Conservation (phyloP, 176 grass and related monocot species). For the Olyra latifolia region DNA sequence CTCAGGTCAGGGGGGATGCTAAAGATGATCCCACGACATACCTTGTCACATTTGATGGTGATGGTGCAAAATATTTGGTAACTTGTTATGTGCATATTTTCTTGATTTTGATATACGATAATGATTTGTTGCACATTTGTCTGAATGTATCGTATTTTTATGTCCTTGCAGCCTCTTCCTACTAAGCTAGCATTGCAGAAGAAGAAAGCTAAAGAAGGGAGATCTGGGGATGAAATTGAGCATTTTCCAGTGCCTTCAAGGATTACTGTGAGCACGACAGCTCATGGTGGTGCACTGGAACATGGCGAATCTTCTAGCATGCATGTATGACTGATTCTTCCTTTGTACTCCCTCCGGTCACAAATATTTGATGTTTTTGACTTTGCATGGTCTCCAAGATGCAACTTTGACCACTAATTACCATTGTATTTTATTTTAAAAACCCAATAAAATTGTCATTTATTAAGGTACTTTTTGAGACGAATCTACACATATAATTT, state of each 20-base stretch:
- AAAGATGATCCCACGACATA: slow-evolving; percentile 91
- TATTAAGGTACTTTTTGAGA: too few species aligned
- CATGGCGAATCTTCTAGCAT: slow-evolving; percentile 67
- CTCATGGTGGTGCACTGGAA: slow-evolving; percentile 58
- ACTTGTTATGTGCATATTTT: slow-evolving; percentile 20
- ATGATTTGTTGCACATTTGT: slow-evolving; percentile 22
- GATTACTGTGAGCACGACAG: slow-evolving; percentile 70
- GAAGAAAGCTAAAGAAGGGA: slow-evolving; percentile 95
- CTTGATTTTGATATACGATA: slow-evolving; percentile 6
- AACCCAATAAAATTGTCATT: too few species aligned
- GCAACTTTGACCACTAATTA: too few species aligned
- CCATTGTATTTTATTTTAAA: too few species aligned
- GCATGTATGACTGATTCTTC: slow-evolving; percentile 56
- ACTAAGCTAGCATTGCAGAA: slow-evolving; percentile 96
- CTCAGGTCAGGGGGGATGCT: slow-evolving; percentile 82
- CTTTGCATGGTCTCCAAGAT: too few species aligned
- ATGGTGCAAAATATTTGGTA: slow-evolving; percentile 96
- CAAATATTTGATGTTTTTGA: too few species aligned
- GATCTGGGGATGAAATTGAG: slow-evolving; percentile 80
- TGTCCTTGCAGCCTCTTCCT: slow-evolving; percentile 75
- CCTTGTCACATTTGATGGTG: slow-evolving; percentile 79
- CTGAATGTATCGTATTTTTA: slow-evolving; percentile 17
- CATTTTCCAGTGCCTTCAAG: slow-evolving; percentile 91
- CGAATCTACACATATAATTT: too few species aligned
- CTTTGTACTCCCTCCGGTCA: too few species aligned